Conservation (phyloP, 495 filamentous ascomycete species). For the Aspergillus indologenus region DNA sequence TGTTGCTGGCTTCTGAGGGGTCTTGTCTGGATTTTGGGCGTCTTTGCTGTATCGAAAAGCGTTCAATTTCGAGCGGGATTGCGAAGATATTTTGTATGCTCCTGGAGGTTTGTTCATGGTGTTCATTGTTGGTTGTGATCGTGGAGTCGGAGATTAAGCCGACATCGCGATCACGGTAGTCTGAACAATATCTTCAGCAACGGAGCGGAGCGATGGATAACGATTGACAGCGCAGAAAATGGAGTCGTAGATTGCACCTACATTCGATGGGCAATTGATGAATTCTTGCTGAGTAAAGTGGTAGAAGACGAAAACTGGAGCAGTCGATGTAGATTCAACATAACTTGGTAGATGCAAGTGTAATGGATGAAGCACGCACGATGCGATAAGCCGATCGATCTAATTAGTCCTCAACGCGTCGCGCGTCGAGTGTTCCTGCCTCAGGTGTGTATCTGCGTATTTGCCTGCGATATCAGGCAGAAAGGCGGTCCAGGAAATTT, state of each 20-base stretch:
- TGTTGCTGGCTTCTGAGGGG: constrained; percentile 23
- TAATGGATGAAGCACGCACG: constrained; percentile 4
- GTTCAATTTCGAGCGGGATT: constrained; percentile 57
- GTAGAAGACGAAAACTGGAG: neutral
- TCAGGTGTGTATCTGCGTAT: constrained; percentile 16
- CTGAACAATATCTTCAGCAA: constrained; percentile 14
- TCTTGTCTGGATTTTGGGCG: constrained; percentile 30
- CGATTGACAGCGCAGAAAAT: neutral
- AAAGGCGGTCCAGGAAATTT: constrained; percentile 31
- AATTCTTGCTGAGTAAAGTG: neutral
- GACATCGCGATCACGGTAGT: constrained; percentile 16
- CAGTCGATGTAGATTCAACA: neutral
- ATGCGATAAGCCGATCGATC: constrained; percentile 21
- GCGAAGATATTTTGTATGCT: constrained; percentile 43
- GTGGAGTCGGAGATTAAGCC: neutral
- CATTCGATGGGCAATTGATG: neutral
- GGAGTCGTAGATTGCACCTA: neutral
- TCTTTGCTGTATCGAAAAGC: constrained; percentile 50
- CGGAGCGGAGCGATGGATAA: neutral
- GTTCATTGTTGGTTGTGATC: constrained; percentile 15
- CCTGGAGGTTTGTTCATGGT: constrained; percentile 28
- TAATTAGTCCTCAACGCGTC: constrained; percentile 30
- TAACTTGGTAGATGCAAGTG: neutral
- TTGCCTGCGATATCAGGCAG: constrained; percentile 23
- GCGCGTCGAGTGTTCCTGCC: constrained; percentile 35